Base-by-base conservation (phyloP, 2,329 filamentous ascomycete genomes). In the Endoconidiophora polonica region DNA sequence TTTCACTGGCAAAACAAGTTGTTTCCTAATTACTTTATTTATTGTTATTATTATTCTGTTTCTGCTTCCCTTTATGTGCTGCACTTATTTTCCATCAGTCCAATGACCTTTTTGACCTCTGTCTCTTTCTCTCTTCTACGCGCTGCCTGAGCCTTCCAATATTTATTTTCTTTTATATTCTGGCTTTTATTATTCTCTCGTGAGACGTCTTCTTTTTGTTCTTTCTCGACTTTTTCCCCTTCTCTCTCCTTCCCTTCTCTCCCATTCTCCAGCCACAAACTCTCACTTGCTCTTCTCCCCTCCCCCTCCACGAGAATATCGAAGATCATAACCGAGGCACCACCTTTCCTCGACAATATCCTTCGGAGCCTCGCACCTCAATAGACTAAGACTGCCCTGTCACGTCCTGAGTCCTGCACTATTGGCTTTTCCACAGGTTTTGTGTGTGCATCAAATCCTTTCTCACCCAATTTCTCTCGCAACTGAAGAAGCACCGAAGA, bases 311-410 rank as follows among this genome's bases (percentile, higher is more conserved):
- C 36, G 42, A 46, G 47, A 52, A 52, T 37, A 52, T 46, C 42
- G 36, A 52, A 52, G 41, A 48, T 48, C 46, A 45, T 41, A 45
- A 44, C 43, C 46, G 44, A 46, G 29, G 50, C 42, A 52, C 50
- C 50, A 49, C 50, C 46, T 52, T 48, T 52, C 50, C 50, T 52
- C 50, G 50, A 52, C 50, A 52, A 52, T 39, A 26, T 37, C 39
- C 39, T 45, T 36, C 33, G 40, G 45, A 52, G 33, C 42, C 43
- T 45, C 50, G 45, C 26, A 33, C 45, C 36, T 48, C 47, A 49
- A 36, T 41, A 7, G 20, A n/a, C 20, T 20, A 7, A 40, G 38
- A 18, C 38, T 46, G 14, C 23, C 16, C 39, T 38, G 29, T 29
- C 20, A 14, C 29, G 12, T 36, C 29, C 18, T 41, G 36, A 40